Conservation (phyloP, 352 stramenopile species). For the Pythium apleroticum region DNA sequence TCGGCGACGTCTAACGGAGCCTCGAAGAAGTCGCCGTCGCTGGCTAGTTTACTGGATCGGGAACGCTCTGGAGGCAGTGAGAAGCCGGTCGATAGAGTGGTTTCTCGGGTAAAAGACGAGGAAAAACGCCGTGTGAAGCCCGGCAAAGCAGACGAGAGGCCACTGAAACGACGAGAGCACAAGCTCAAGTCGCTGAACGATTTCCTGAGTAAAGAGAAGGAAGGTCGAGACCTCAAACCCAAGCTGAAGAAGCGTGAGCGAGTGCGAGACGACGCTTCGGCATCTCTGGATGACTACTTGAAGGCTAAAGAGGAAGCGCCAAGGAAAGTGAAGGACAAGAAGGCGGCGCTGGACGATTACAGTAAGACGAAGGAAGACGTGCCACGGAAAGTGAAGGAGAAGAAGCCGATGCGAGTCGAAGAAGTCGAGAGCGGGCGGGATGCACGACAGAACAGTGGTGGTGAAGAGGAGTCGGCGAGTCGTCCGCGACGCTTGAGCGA, state of each 20-base stretch:
- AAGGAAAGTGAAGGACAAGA: slow-evolving; percentile 7
- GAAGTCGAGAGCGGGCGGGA: neutral
- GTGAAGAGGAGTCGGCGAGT: neutral
- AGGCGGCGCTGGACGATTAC: too few relatives aligned
- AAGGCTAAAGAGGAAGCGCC: slow-evolving; percentile 1
- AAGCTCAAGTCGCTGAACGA: slow-evolving; percentile 4
- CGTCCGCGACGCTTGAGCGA: neutral
- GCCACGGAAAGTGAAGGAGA: neutral
- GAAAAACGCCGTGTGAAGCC: neutral
- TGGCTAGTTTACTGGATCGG: slow-evolving; percentile 5
- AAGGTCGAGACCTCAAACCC: neutral
- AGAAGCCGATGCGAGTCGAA: neutral
- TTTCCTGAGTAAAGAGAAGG: neutral
- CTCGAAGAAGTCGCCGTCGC: slow-evolving; percentile 6
- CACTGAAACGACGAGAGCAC: slow-evolving; percentile 5
- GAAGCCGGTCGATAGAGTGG: neutral
- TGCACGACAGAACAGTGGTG: neutral
- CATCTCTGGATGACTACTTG: slow-evolving; percentile 22
- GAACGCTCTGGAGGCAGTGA: neutral
- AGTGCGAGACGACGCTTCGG: neutral
- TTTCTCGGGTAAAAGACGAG: neutral
- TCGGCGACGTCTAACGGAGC: neutral
- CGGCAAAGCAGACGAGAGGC: neutral
- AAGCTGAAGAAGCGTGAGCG: slow-evolving; percentile 10
- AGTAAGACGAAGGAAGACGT: slow-evolving; percentile 8